Evolutionary conservation across 139 green algal species (phyloP).

Genomic region (Chlamydomonas sp.): DNA sequence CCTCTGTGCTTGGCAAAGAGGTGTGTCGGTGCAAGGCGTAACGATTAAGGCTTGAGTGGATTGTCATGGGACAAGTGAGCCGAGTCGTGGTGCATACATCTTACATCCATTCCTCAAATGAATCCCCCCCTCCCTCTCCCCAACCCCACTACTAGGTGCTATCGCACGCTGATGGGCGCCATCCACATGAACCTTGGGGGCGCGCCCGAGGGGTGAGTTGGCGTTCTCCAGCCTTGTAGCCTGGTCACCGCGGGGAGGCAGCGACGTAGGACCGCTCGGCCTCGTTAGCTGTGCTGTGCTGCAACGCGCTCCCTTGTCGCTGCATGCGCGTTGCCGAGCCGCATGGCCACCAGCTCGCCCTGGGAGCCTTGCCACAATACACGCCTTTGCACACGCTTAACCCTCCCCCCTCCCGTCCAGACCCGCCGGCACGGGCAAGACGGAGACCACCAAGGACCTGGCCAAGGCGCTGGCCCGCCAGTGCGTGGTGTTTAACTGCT

Average conservation of each 20-base stretch:
- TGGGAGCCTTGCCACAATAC: too few relatives aligned
- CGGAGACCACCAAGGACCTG: conserved; percentile 78
- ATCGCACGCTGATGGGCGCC: conserved; percentile 66
- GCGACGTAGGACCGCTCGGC: too few relatives aligned
- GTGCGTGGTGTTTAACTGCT: conserved; percentile 80
- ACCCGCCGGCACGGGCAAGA: conserved; percentile 60
- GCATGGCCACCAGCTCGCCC: too few relatives aligned
- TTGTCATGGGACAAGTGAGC: too few relatives aligned
- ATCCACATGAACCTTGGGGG: conserved; percentile 67
- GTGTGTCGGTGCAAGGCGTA: too few relatives aligned
- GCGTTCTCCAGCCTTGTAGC: not conserved
- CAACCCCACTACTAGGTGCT: conserved; percentile 10
- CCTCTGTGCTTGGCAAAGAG: too few relatives aligned
- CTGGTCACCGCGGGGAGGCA: too few relatives aligned
- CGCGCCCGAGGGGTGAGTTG: conserved; percentile 57
- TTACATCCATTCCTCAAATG: not conserved
- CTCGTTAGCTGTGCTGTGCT: too few relatives aligned
- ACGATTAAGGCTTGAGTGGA: too few relatives aligned
- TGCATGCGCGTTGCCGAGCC: too few relatives aligned
- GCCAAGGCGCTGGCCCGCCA: conserved; percentile 73
- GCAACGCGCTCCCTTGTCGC: too few relatives aligned
- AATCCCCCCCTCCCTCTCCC: not conserved
- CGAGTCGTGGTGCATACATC: not conserved
- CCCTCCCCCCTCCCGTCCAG: not conserved
- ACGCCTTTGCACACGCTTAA: not conserved